Evolutionary conservation across 176 grass and related monocot species (phyloP).

Genomic region (Olyra latifolia): DNA sequence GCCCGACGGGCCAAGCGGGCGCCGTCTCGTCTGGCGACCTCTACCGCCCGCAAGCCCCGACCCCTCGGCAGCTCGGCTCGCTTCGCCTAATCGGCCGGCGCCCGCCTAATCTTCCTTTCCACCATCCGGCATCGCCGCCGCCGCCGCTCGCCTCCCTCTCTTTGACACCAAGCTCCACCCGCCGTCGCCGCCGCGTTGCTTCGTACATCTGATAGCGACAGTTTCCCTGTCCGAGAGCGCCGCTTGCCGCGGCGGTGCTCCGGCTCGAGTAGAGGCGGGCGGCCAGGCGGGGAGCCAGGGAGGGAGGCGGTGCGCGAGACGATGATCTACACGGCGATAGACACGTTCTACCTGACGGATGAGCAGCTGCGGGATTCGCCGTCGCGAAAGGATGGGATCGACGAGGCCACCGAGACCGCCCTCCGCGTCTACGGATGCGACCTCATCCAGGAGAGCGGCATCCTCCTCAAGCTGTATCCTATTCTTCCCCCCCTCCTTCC

Average conservation of each 20-base stretch:
- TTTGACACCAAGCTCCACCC: not conserved
- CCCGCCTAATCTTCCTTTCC: too few species aligned
- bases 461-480: conserved; percentile 89
- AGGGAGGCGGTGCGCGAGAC: not conserved
- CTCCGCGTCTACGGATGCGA: conserved; percentile 83
- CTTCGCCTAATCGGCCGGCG: too few species aligned
- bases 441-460: conserved; percentile 94
- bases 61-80: too few species aligned
- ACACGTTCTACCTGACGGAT: conserved; percentile 88
- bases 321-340: conserved; percentile 93
- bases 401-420: conserved; percentile 69
- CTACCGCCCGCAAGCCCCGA: too few species aligned
- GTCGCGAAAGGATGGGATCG: conserved; percentile 88
- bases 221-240: not conserved
- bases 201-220: not conserved
- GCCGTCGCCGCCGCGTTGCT: too few species aligned
- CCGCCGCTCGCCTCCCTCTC: not conserved
- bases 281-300: not conserved
- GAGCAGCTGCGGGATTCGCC: conserved; percentile 79
- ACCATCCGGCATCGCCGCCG: not conserved
- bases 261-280: not conserved
- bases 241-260: not conserved
- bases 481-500: not conserved
- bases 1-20: too few species aligned
- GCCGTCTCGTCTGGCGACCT: too few species aligned